These are phyloP conservation scores for Colletotrichum abscissum DNA, from an alignment of 2,329 filamentous ascomycete species.

Conservation along the genomic window DNA sequence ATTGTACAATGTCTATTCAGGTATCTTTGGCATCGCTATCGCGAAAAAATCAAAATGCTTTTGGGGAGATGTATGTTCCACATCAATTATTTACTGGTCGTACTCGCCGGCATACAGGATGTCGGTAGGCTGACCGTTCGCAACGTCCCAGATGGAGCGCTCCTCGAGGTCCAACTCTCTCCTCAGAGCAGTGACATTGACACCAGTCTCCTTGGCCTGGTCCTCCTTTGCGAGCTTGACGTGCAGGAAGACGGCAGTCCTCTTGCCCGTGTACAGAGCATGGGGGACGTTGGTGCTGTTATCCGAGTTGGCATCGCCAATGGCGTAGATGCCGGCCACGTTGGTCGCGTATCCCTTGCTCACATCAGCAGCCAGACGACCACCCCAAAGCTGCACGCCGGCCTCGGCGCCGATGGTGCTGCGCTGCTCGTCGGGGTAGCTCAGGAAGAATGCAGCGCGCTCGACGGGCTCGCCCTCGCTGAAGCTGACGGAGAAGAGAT, in stretches of 20 bases:
- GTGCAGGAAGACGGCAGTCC: conserved; percentile 67
- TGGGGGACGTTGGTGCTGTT: conserved; percentile 71
- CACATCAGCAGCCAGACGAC: conserved; percentile 55
- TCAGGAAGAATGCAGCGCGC: conserved; percentile 64
- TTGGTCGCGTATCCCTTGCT: conserved; percentile 61
- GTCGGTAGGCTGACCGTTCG: conserved; percentile 56
- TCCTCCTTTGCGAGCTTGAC: conserved; percentile 57
- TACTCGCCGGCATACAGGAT: conserved; percentile 59
- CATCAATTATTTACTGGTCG: conserved; percentile 20
- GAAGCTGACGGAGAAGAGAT: conserved; percentile 67
- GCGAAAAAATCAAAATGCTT: neutral
- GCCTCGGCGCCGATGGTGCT: conserved; percentile 59
- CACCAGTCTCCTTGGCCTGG: conserved; percentile 43
- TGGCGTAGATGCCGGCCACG: conserved; percentile 64
- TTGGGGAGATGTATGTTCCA: neutral
- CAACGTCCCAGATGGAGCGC: conserved; percentile 56
- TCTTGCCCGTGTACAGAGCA: conserved; percentile 69
- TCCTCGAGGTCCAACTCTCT: conserved; percentile 48
- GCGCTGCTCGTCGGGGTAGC: conserved; percentile 58
- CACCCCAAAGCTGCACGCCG: conserved; percentile 57
- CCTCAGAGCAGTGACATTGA: conserved; percentile 38
- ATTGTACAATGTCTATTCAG: neutral
- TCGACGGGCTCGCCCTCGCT: conserved; percentile 53
- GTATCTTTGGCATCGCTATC: neutral
- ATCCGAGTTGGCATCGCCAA: conserved; percentile 71